Conservation (phyloP, 1,284 basidiomycete species). For the Microbotryum intermedium region DNA sequence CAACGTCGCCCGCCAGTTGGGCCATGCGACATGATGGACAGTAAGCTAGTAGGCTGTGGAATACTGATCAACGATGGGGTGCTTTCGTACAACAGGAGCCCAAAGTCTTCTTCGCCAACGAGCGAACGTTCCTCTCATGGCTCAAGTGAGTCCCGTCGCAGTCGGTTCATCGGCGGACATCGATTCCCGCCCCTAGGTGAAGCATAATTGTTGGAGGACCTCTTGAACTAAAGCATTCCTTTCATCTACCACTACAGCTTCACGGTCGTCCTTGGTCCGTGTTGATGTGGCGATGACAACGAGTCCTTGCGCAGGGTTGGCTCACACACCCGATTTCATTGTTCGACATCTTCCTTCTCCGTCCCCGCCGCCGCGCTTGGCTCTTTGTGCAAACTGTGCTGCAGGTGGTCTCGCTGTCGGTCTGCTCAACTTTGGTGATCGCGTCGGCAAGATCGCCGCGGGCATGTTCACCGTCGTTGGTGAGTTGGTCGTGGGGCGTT, state of each 20-base stretch:
- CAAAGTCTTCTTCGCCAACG: conserved; percentile 74
- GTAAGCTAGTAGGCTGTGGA: conserved; percentile 2
- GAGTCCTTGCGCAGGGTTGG: too few species aligned
- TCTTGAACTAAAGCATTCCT: too few species aligned
- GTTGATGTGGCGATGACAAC: not conserved
- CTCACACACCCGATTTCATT: too few species aligned
- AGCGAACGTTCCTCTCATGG: conserved; percentile 85
- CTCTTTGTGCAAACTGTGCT: too few species aligned
- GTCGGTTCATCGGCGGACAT: too few species aligned
- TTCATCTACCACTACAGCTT: not conserved
- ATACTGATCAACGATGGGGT: not conserved
- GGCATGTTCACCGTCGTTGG: conserved; percentile 87
- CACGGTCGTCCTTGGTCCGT: not conserved
- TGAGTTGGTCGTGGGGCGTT: conserved; percentile 43
- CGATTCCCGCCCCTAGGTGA: too few species aligned
- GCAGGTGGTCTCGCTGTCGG: conserved; percentile 80
- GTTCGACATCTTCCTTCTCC: too few species aligned
- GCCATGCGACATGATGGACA: not conserved
- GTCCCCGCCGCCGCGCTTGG: conserved; percentile 40
- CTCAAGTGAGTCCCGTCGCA: conserved; percentile 24
- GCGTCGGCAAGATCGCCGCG: conserved; percentile 79
- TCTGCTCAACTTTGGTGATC: conserved; percentile 92
- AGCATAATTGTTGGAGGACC: too few species aligned
- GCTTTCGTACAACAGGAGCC: conserved; percentile 13
- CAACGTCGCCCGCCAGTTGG: not conserved